Evolutionary conservation across 371 early-diverging fungal species (phyloP), one percentile per base, ranked within the genome.

Genomic region (Modicella reniformis): DNA sequence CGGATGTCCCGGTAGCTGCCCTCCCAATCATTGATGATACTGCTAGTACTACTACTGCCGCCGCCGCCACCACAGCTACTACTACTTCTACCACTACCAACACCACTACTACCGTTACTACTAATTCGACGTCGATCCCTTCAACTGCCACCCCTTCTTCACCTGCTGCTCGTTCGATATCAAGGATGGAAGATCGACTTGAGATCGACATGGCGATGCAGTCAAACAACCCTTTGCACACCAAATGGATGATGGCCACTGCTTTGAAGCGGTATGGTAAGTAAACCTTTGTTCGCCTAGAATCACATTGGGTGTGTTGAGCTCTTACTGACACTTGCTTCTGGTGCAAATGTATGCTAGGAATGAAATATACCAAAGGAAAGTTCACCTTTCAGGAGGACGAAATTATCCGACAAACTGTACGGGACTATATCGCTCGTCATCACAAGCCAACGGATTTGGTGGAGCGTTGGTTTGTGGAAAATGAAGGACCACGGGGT

Each of bases 401-500:
- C 49, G 72, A 77, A 17, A 13, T 72, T 21, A 77, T 77, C 26
- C 72, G 77, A 44, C 62, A 68, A 44, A 77, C 77, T 19, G 72
- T 77, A 29, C 62, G 47, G n/a, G 77, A 72, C 15, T 77, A 77
- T 17, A 72, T 77, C 12, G 32, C 44, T 6, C 77, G 77, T 34
- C 59, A 77, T 23, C 72, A 65, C 41, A 77, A 72, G 77, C 58
- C 72, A 1, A 69, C 67, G 55, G 77, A 77, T 48, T 68, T 72
- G 5, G 72, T 77, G 9, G 52, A 77, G 25, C 72, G 77, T 21
- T 77, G 77, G 77, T 77, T 77, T 37, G 68, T n/a, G 72, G 30
- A 77, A 77, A 37, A 72, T 72, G 41, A 70, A 67, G 30, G 77
- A 72, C 6, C 77, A 72, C 19, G 77, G 77, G n/a, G n/a, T n/a